Evolutionary conservation across 768 basidiomycete species (phyloP).

Genomic region (Epithele typhae): DNA sequence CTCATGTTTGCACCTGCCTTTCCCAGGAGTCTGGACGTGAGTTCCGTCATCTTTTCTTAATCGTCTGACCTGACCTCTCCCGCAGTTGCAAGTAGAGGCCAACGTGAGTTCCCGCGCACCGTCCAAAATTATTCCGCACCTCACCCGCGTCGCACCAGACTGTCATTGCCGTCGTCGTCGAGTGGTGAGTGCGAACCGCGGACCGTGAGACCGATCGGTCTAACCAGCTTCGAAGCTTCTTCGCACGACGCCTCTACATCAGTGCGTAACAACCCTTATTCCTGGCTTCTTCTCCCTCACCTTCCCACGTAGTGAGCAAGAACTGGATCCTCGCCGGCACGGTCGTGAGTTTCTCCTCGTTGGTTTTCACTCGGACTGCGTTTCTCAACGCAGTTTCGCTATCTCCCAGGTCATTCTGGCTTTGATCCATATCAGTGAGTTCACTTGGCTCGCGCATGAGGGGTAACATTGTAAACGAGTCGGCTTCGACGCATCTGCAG

Average conservation of each 20-base stretch:
- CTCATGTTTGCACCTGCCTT: background rate
- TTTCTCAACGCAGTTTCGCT: no score
- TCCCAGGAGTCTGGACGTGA: constrained; percentile 18
- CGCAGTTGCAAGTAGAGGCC: constrained; percentile 47
- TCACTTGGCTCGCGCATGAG: background rate
- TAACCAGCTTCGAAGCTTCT: constrained; percentile 37
- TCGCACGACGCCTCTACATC: constrained; percentile 48
- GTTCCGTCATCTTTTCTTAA: no score
- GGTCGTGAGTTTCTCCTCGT: constrained; percentile 40
- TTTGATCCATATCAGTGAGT: constrained; percentile 40
- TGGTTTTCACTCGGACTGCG: no score
- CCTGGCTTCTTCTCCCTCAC: background rate
- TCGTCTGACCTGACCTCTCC: background rate
- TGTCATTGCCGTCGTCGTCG: constrained; percentile 44
- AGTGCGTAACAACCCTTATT: constrained; percentile 28
- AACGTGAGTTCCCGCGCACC: constrained; percentile 35
- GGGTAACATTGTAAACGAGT: background rate
- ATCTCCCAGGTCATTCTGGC: constrained; percentile 41
- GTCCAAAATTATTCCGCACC: background rate
- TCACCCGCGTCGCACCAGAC: constrained; percentile 27
- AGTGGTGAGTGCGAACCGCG: constrained; percentile 34
- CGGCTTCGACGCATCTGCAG: constrained; percentile 4
- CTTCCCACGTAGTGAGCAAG: constrained; percentile 38
- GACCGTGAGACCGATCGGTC: no score
- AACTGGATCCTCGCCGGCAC: constrained; percentile 37